These are phyloP conservation scores for Wickerhamiella kurtzmanii DNA, from an alignment of 805 yeast species.

Conservation along the genomic window DNA sequence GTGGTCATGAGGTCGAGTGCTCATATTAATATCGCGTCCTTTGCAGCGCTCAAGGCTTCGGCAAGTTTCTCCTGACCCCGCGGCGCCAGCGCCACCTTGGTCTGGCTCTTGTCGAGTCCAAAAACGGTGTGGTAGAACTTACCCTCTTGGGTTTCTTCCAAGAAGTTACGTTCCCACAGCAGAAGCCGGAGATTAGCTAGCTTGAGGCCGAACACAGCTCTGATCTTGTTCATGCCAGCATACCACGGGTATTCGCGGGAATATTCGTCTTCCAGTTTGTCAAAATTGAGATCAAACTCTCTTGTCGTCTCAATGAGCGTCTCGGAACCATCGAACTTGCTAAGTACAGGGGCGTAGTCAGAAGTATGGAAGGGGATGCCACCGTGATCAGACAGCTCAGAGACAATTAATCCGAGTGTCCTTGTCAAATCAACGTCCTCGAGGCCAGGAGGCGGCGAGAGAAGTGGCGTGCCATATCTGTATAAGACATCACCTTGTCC, in stretches of 20 bases:
- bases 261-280: constrained; percentile 2
- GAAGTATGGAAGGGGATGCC: constrained; percentile 6
- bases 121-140: background rate
- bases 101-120: background rate
- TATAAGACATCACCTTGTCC: background rate
- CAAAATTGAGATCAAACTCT: constrained; percentile 4
- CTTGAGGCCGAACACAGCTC: constrained; percentile 6
- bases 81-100: background rate
- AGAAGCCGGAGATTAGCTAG: constrained; percentile 6
- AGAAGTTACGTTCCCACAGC: constrained; percentile 6
- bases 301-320: background rate
- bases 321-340: background rate
- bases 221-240: constrained; percentile 6
- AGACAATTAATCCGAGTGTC: constrained; percentile 6
- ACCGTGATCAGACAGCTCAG: constrained; percentile 7
- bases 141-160: constrained; percentile 1
- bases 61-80: background rate
- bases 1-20: background rate
- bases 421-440: background rate
- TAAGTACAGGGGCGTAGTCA: constrained; percentile 1
- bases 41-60: background rate
- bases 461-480: background rate
- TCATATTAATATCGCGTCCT: background rate
- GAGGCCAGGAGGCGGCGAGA: background rate
- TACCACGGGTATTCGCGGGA: constrained; percentile 16